Evolutionary conservation across 2,329 filamentous ascomycete genomes (phyloP), one percentile per base, ranked within the genome.

Genomic region (Curvularia sp.): DNA sequence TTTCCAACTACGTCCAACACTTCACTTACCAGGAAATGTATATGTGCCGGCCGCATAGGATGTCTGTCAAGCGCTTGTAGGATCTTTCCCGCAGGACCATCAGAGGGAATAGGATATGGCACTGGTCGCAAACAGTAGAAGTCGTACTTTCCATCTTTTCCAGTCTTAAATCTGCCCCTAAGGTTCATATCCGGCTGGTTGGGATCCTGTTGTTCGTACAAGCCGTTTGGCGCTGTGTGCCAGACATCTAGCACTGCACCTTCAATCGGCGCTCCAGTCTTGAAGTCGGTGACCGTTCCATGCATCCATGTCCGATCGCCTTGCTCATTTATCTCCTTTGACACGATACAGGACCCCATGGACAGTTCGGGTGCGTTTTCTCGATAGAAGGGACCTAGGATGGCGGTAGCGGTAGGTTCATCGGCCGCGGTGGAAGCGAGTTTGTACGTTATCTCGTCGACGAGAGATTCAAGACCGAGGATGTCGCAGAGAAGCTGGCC

Each of bases 301-400:
- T 91, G 84, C 82, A 92, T 87, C 68, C 83, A 86, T 3, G 84
- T 82, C 27, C 87, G 78, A 61, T 89, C 78, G 25, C 81, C 84
- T 55, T 82, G 78, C 19, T 60, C 55, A 19, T 63, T 66, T 3
- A 79, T 68, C 4, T 81, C 77, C 27, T 83, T 61, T 80, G 65
- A 68, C 1, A 88, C 82, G 61, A 95, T 91, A 67, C 81, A 87
- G 45, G 82, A 84, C 49, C 90, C 92, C 71, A 90, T 90, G n/a
- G 86, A 78, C 46, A 88, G 84, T 57, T 84, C 79, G 5, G 92
- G 91, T 0, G 91, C 87, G 66, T 93, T 84, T 42, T 86, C 83
- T 5, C 91, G 85, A 86, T 91, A 96, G 80, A 96, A 96, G 1
- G 92, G 92, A 0, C 92, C 92, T 0, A 96, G 84, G 64, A 96